Evolutionary conservation across 768 basidiomycete species (phyloP), one percentile per base, ranked within the genome.

Genomic region (Xerocomus brunneocitrinus): DNA sequence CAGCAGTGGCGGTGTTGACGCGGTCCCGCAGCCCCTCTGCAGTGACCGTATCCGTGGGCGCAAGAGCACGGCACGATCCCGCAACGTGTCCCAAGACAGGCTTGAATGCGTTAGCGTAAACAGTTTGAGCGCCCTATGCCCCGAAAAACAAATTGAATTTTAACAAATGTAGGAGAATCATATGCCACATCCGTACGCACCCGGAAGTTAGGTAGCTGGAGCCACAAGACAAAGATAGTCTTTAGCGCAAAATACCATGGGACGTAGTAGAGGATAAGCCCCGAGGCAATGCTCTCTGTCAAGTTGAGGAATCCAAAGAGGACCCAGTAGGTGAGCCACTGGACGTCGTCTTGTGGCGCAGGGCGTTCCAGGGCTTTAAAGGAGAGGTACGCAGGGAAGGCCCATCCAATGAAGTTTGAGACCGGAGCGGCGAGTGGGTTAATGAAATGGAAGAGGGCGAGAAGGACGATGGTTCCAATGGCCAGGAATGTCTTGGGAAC

Each of bases 251-350:
- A 97, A 71, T 95, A 98, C 89, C 92, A 93, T 41, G 94, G 91
- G 62, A 94, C 66, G 67, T 94, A 98, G 77, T 95, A 92, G 59
- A 98, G 84, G 55, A 97, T 81, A 56, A 89, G 55, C 48, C 88
- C 82, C 58, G 91, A 77, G 49, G 89, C 91, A 62, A 95, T 79
- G 65, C 82, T 86, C 75, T 98, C 95, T 55, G 90, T 64, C 73
- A 97, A 91, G 77, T 88, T 95, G 81, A 97, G 86, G 72, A 85
- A 88, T 50, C 92, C 93, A 62, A 97, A 95, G 50, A 95, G 81
- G 66, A 91, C 80, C 95, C 95, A 98, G 79, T 98, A 98, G 3
- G 95, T 95, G 66, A 98, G 79, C 94, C 94, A 98, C 74, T 97
- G 94, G 64, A 88, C 78, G 72, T 95, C 90, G 61, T 95, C 92